Conservation (phyloP, 148 eudicot species). For the Beta vulgaris region DNA sequence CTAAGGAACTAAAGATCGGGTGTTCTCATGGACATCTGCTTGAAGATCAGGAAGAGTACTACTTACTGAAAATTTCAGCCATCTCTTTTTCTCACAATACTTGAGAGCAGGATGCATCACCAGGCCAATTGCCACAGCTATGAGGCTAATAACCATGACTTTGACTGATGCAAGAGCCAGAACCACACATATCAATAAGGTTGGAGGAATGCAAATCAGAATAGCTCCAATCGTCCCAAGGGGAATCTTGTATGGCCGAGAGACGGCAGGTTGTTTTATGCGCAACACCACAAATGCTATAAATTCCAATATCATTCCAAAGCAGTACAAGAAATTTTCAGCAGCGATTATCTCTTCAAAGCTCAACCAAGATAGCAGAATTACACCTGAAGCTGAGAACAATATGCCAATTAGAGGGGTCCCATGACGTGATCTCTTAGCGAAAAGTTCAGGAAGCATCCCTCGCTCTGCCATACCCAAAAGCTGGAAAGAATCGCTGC, state of each 20-base stretch:
- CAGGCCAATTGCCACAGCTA: constrained; percentile 47
- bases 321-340: constrained; percentile 60
- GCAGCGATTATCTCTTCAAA: constrained; percentile 67
- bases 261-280: constrained; percentile 37
- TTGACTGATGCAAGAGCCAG: constrained; percentile 53
- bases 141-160: constrained; percentile 52
- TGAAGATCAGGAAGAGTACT: constrained; percentile 44
- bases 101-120: constrained; percentile 53
- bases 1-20: constrained; percentile 36
- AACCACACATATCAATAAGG: constrained; percentile 51
- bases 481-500: constrained; percentile 51
- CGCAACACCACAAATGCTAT: constrained; percentile 38
- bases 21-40: constrained; percentile 24
- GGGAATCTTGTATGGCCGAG: constrained; percentile 61
- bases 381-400: constrained; percentile 59
- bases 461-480: constrained; percentile 54
- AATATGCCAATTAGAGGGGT: constrained; percentile 56
- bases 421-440: constrained; percentile 52
- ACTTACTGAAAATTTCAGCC: constrained; percentile 51
- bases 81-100: constrained; percentile 42
- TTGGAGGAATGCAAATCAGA: constrained; percentile 51
- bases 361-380: constrained; percentile 65
- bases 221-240: constrained; percentile 50
- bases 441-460: constrained; percentile 45
- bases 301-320: constrained; percentile 64